A percentile compares a stretch with the other conserved stretches of the same genome.
Conservation (phyloP, 1,284 basidiomycete genomes). For the Puccinia horiana region DNA sequence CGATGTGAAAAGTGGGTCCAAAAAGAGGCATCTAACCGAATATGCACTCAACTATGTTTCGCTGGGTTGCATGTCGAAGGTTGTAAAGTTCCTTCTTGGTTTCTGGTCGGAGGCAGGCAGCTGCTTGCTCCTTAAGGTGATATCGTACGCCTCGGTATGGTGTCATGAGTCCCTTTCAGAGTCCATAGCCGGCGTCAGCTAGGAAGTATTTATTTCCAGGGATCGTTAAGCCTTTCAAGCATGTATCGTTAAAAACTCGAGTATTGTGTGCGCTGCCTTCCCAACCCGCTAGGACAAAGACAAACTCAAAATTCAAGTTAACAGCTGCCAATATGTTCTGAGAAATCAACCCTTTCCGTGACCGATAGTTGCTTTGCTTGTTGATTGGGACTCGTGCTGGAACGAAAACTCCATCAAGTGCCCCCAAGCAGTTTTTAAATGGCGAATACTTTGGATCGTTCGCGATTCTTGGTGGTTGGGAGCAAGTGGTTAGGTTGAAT, state of each 20-base stretch:
- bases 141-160: constrained; percentile 59
- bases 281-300: no score
- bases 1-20: constrained; percentile 3
- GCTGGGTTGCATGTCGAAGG: no score
- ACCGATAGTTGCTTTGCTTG: constrained; percentile 52
- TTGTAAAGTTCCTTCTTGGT: no score
- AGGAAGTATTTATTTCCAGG: neutral
- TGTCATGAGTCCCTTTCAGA: constrained; percentile 56
- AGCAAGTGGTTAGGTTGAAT: neutral
- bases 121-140: constrained; percentile 55
- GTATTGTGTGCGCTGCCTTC: no score
- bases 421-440: constrained; percentile 56
- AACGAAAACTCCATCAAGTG: constrained; percentile 58
- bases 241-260: constrained; percentile 53
- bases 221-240: neutral
- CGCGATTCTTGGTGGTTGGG: neutral
- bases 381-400: constrained; percentile 52
- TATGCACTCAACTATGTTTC: no score
- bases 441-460: constrained; percentile 51
- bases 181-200: constrained; percentile 29
- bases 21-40: neutral
- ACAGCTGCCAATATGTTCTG: constrained; percentile 58
- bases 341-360: constrained; percentile 55
- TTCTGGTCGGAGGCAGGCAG: no score
- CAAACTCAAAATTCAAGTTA: no score